phyloP scores from a whole-genome alignment of 176 grass and related monocot genomes.

The Eleusine indica region DNA sequence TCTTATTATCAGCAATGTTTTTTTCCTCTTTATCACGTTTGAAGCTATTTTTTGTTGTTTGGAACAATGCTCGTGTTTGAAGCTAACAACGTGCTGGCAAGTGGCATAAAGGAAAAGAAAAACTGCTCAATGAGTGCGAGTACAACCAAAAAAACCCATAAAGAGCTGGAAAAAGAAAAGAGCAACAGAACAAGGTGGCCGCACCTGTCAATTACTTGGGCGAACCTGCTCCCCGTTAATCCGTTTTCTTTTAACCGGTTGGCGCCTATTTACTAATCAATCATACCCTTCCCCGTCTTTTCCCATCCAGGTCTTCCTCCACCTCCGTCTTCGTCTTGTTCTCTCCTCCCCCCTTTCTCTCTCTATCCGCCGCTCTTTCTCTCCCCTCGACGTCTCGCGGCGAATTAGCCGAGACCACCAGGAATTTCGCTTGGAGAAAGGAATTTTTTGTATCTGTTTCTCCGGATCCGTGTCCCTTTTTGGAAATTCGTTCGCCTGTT shows the following conservation, averaged over 20 bases:
- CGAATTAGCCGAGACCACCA: constrained; percentile 24
- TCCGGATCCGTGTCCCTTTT: constrained; percentile 14
- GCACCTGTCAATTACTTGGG: constrained; percentile 25
- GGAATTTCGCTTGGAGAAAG: constrained; percentile 16
- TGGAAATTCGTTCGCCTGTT: neutral
- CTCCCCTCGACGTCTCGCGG: neutral
- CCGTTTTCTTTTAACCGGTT: constrained; percentile 28
- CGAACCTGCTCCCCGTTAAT: constrained; percentile 36
- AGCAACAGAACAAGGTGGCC: constrained; percentile 17
- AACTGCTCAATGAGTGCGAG: neutral
- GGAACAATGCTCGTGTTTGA: neutral
- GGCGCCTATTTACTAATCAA: constrained; percentile 44
- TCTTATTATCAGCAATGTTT: neutral
- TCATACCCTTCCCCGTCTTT: neutral
- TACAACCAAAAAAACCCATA: neutral
- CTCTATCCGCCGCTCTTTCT: neutral
- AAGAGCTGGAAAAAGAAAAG: neutral
- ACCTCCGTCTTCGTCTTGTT: constrained; percentile 8
- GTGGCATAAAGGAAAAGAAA: neutral
- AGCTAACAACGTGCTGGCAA: neutral
- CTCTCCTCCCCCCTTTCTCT: neutral
- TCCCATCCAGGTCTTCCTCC: constrained; percentile 36
- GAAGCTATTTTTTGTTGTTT: too few species aligned
- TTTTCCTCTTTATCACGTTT: neutral
- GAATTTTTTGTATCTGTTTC: constrained; percentile 10